phyloP scores from a whole-genome alignment of 2,329 filamentous ascomycete genomes.

The Colletotrichum tanaceti region DNA sequence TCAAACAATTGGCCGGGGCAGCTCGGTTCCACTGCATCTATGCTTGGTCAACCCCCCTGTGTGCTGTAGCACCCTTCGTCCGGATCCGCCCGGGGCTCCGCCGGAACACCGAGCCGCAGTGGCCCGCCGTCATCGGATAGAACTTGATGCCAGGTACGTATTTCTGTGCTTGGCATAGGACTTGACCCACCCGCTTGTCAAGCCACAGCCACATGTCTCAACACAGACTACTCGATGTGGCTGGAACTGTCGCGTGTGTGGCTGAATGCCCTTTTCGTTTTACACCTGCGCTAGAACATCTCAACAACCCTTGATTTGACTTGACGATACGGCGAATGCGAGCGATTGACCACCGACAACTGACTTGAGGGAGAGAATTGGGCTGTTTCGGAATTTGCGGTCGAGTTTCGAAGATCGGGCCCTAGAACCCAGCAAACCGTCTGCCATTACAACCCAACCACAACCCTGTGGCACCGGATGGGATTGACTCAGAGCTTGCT shows the following conservation, averaged over 20 bases:
- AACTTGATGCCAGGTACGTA: background rate
- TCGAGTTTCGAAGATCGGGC: background rate
- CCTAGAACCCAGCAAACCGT: background rate
- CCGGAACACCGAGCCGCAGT: constrained; percentile 17
- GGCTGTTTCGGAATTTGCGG: background rate
- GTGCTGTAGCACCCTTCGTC: constrained; percentile 29
- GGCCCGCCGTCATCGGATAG: constrained; percentile 3
- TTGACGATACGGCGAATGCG: background rate
- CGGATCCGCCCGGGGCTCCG: constrained; percentile 20
- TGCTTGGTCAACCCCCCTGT: constrained; percentile 14
- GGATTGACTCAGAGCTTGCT: constrained; percentile 14
- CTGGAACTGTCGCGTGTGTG: constrained; percentile 19
- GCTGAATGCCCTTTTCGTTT: constrained; percentile 25
- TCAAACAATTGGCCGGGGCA: constrained; percentile 8
- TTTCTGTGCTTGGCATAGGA: too few relatives aligned
- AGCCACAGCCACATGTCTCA: constrained; percentile 21
- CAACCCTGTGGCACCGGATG: background rate
- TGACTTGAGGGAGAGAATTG: background rate
- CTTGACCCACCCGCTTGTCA: background rate
- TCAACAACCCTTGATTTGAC: constrained; percentile 9
- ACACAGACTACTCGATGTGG: background rate
- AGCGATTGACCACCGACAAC: background rate
- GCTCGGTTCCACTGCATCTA: background rate
- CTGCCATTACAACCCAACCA: background rate
- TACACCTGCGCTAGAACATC: constrained; percentile 32